Evolutionary conservation across 345 rosid species (phyloP).

Genomic region (Citrus inodora): DNA sequence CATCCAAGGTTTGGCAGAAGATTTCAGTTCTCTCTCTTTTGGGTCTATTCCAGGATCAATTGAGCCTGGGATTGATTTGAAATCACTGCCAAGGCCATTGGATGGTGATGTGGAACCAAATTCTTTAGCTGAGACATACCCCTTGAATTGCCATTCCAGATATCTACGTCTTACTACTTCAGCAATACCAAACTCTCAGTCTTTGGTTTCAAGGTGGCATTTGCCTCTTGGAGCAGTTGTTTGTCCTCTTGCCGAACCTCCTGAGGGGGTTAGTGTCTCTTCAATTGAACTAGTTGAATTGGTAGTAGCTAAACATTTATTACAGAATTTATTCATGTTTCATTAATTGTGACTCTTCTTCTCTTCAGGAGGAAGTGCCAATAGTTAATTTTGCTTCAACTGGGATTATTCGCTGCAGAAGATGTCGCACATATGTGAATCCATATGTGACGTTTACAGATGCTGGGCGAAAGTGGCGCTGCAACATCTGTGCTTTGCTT

Average conservation of each 20-base stretch:
- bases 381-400: constrained; percentile 74
- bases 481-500: constrained; percentile 87
- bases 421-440: constrained; percentile 97
- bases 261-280: constrained; percentile 73
- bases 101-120: constrained; percentile 89
- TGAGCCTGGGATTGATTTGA: constrained; percentile 76
- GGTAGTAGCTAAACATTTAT: neutral
- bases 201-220: constrained; percentile 97
- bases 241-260: constrained; percentile 96
- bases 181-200: constrained; percentile 87
- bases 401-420: constrained; percentile 96
- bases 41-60: constrained; percentile 75
- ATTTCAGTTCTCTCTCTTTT: constrained; percentile 76
- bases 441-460: constrained; percentile 88
- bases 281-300: constrained; percentile 11
- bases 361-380: constrained; percentile 88
- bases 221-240: constrained; percentile 97
- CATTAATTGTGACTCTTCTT: constrained; percentile 20
- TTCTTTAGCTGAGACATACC: constrained; percentile 51
- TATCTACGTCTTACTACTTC: constrained; percentile 82
- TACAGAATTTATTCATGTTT: constrained; percentile 13
- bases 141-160: constrained; percentile 83
- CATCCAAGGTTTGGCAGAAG: constrained; percentile 74
- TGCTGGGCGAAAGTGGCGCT: constrained; percentile 99
- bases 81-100: constrained; percentile 88